Evolutionary conservation across 164 flowering plant genomes (phyloP).

Genomic region (Magnolia kwangsiensis): DNA sequence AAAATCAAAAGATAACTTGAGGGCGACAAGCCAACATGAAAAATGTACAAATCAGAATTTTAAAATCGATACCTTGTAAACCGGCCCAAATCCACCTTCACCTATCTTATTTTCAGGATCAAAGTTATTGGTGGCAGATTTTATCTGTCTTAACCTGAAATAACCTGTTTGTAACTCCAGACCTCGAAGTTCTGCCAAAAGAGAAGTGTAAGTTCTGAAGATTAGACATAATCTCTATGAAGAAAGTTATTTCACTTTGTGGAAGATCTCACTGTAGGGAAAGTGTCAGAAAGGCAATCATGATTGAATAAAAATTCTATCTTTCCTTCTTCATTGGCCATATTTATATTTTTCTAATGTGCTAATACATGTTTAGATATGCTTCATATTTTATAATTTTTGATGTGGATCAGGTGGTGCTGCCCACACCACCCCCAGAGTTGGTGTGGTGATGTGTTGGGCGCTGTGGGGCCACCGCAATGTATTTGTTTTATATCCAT

Average conservation of each 20-base stretch:
- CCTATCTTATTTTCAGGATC: conserved; percentile 46
- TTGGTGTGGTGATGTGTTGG: too few relatives aligned
- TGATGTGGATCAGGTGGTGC: too few relatives aligned
- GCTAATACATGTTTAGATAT: too few relatives aligned
- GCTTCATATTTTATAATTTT: too few relatives aligned
- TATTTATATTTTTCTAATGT: neutral
- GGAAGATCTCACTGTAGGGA: neutral
- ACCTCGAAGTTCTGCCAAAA: conserved; percentile 28
- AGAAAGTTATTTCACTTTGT: neutral
- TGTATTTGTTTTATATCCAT: too few relatives aligned
- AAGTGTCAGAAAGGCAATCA: neutral
- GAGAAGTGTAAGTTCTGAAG: neutral
- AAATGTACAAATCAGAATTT: neutral
- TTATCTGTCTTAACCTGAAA: conserved; percentile 43
- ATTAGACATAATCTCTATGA: neutral
- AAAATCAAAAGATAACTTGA: neutral
- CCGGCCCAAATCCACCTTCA: conserved; percentile 65
- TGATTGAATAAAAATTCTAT: neutral
- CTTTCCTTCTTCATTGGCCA: neutral
- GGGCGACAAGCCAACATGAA: neutral
- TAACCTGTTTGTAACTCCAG: conserved; percentile 31
- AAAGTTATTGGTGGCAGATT: conserved; percentile 44
- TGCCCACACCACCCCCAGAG: too few relatives aligned
- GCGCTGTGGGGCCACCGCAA: too few relatives aligned
- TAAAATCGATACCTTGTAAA: conserved; percentile 40